Evolutionary conservation across 345 rosid species (phyloP).

Genomic region (Litchi chinensis): DNA sequence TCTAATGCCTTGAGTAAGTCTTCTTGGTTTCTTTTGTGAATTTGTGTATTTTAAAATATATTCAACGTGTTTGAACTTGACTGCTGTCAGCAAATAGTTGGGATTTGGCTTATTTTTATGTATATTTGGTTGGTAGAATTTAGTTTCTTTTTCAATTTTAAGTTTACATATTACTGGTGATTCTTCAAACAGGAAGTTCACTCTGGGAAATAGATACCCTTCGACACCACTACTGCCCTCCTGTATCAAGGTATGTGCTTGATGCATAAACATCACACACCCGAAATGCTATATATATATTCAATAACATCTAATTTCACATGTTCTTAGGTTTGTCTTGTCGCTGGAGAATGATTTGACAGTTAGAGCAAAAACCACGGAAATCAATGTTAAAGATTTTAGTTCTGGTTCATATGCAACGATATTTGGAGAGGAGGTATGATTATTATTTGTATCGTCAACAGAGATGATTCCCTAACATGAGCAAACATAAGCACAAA

Average conservation of each 20-base stretch:
- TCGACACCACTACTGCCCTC: constrained; percentile 90
- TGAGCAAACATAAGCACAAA: background rate
- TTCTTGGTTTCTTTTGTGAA: background rate
- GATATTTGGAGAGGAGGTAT: constrained; percentile 91
- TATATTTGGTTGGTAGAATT: background rate
- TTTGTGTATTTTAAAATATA: constrained; percentile 1
- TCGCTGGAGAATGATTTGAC: constrained; percentile 93
- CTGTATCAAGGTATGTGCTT: constrained; percentile 78
- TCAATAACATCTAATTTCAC: constrained; percentile 17
- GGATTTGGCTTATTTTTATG: background rate
- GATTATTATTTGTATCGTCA: background rate
- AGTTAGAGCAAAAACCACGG: constrained; percentile 75
- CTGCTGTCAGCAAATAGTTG: background rate
- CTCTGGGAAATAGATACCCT: constrained; percentile 92
- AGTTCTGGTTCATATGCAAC: constrained; percentile 92
- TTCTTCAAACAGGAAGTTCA: constrained; percentile 68
- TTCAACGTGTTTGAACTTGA: background rate
- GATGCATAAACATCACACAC: constrained; percentile 7
- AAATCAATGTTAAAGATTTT: constrained; percentile 67
- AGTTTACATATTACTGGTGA: constrained; percentile 1
- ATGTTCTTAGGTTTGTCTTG: constrained; percentile 60
- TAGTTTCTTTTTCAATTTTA: background rate
- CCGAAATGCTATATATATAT: background rate
- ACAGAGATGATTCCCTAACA: background rate
- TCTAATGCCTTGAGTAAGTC: constrained; percentile 80